A percentile compares a stretch with the other conserved stretches of the same genome.
Evolutionary conservation across 345 rosid genomes (phyloP).

Genomic region (Citropsis articulata): DNA sequence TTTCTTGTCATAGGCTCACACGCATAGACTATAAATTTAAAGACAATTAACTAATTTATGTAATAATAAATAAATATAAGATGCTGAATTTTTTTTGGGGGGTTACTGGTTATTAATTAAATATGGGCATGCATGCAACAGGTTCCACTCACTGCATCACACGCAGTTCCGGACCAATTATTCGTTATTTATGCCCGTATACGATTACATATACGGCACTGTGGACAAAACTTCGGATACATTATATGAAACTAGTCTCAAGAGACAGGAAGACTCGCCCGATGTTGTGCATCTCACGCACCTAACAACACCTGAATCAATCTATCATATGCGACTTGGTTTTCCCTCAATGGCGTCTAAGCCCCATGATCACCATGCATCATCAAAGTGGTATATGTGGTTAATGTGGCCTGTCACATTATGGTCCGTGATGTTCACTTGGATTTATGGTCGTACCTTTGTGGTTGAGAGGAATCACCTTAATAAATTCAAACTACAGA

Average conservation of each 20-base stretch:
- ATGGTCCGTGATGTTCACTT: slow-evolving; percentile 36
- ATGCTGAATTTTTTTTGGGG: too few species aligned
- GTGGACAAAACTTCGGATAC: slow-evolving; percentile 36
- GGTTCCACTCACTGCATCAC: slow-evolving; percentile 66
- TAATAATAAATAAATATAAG: too few species aligned
- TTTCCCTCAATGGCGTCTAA: slow-evolving; percentile 54
- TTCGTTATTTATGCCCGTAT: slow-evolving; percentile 54
- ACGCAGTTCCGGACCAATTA: slow-evolving; percentile 64
- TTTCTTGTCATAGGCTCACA: too few species aligned
- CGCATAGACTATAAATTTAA: too few species aligned
- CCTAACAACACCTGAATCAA: slow-evolving; percentile 54
- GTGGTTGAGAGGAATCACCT: slow-evolving; percentile 53
- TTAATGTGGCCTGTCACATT: slow-evolving; percentile 64
- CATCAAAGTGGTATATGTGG: slow-evolving; percentile 41
- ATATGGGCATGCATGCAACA: slow-evolving; percentile 7
- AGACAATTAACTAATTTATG: too few species aligned
- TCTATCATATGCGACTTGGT: slow-evolving; percentile 60
- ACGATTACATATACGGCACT: slow-evolving; percentile 52
- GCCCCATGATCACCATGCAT: slow-evolving; percentile 27
- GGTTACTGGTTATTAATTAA: too few species aligned
- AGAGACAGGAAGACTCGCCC: slow-evolving; percentile 45
- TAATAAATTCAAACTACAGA: slow-evolving; percentile 44
- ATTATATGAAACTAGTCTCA: slow-evolving; percentile 35
- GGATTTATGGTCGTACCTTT: slow-evolving; percentile 47
- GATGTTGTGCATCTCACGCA: slow-evolving; percentile 69